A percentile compares a stretch with the other conserved stretches of the same genome.
Evolutionary conservation across 2,329 filamentous ascomycete species (phyloP).

Genomic region (Hymenoscyphus fraxineus): DNA sequence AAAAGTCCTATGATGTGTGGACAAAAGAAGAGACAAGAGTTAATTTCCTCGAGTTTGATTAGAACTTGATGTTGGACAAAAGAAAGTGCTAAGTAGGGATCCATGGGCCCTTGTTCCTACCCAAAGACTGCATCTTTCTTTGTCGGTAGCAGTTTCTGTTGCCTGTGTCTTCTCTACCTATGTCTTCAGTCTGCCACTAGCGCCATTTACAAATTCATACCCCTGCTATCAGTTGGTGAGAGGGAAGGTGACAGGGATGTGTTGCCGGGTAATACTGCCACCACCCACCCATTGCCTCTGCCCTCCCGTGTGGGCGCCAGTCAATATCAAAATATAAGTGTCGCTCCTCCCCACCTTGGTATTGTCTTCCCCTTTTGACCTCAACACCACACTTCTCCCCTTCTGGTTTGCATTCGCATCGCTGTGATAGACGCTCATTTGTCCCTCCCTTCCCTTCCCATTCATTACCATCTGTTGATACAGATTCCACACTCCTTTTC

Average conservation of each 20-base stretch:
- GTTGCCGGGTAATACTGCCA: neutral
- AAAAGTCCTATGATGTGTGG: too few relatives aligned
- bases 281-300: neutral
- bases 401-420: conserved; percentile 10
- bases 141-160: too few relatives aligned
- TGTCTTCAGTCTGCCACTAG: neutral
- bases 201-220: neutral
- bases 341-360: conserved; percentile 4
- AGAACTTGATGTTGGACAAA: too few relatives aligned
- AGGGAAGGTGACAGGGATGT: neutral
- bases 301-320: neutral
- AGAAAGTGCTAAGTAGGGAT: too few relatives aligned
- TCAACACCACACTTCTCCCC: conserved; percentile 12
- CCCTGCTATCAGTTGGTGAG: neutral
- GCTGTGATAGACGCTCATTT: conserved; percentile 26
- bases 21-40: too few relatives aligned
- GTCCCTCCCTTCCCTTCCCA: conserved; percentile 15
- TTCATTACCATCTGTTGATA: conserved; percentile 31
- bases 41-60: too few relatives aligned
- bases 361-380: conserved; percentile 8
- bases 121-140: too few relatives aligned
- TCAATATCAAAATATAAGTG: conserved; percentile 2
- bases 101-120: too few relatives aligned
- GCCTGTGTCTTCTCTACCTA: too few relatives aligned
- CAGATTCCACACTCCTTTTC: conserved; percentile 29